Evolutionary conservation across 495 filamentous ascomycete species (phyloP), one percentile per base, ranked within the genome.

Genomic region (Halenospora varia): DNA sequence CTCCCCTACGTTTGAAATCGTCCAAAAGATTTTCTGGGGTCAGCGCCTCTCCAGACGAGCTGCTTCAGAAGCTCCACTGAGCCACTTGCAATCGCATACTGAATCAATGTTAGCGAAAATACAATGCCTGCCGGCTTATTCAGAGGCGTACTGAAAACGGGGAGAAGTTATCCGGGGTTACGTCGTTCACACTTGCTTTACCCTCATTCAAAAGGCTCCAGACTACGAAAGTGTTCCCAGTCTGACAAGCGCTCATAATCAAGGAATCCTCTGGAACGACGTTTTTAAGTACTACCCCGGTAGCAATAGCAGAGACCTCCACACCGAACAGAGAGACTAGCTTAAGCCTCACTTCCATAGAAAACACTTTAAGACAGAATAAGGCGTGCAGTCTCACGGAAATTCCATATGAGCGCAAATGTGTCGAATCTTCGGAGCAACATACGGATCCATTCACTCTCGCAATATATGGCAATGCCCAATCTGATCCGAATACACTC

Each of bases 1-100:
- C 41, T 45, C 10, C 10, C 52, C 11, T 26, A 45, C 40, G 39
- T 25, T 18, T 55, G 39, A 25, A 46, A 46, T 9, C 9, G 20
- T 23, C 40, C 52, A 45, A 9, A 55, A 2, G 2, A 23, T 24
- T 29, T 19, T 1, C 41, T 45, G 2, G 35, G 23, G 29, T 55
- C 52, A 3, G 52, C 52, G 15, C 52, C 52, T 13, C 3, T 17
- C 2, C 18, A 25, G 20, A 55, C 19, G 19, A 55, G 40, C 3
- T 39, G n/a, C 29, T 39, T 23, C 2, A 55, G 11, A 2, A 55
- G 15, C 20, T 55, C 40, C 1, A 25, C 2, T 24, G 39, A 55
- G 1, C 52, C 52, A 20, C 52, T 55, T 24, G 23, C 39, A 10
- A 55, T 45, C 19, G 52, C 39, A 45, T 25, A 55, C 52, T 55